Conservation (phyloP, 371 early-diverging fungal species). For the Mortierella sp. region DNA sequence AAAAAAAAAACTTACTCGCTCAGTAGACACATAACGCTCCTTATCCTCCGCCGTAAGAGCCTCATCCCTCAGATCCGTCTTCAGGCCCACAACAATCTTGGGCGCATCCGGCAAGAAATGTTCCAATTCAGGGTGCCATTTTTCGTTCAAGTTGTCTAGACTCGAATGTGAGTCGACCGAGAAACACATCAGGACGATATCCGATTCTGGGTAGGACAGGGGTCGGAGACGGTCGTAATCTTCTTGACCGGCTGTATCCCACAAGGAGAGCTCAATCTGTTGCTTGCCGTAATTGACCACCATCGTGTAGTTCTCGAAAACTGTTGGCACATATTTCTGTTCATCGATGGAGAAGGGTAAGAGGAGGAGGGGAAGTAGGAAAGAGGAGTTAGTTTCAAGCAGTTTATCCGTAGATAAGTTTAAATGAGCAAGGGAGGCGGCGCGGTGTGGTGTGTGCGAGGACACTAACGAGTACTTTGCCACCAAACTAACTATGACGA, state of each 20-base stretch:
- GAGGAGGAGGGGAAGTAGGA: background rate
- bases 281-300: slow-evolving; percentile 64
- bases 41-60: slow-evolving; percentile 27
- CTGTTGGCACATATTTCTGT: slow-evolving; percentile 82
- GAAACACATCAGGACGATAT: slow-evolving; percentile 90
- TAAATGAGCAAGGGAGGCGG: background rate
- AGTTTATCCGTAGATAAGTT: background rate
- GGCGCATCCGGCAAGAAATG: slow-evolving; percentile 89
- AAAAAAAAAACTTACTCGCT: slow-evolving; percentile 43
- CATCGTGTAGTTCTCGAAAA: slow-evolving; percentile 72
- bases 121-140: slow-evolving; percentile 88
- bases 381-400: background rate
- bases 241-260: slow-evolving; percentile 86
- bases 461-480: background rate
- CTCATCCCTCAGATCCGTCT: slow-evolving; percentile 84
- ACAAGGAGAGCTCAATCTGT: slow-evolving; percentile 68
- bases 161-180: slow-evolving; percentile 85
- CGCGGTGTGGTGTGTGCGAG: no score
- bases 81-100: slow-evolving; percentile 90
- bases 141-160: slow-evolving; percentile 84
- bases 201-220: slow-evolving; percentile 90
- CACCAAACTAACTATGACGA: background rate
- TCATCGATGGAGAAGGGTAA: slow-evolving; percentile 24
- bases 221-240: slow-evolving; percentile 93
- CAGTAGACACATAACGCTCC: slow-evolving; percentile 58